Percentiles rank a stretch among this genome's conserved stretches.
phyloP scores from a whole-genome alignment of 1,139 yeast genomes.

The Taphrina deformans region DNA sequence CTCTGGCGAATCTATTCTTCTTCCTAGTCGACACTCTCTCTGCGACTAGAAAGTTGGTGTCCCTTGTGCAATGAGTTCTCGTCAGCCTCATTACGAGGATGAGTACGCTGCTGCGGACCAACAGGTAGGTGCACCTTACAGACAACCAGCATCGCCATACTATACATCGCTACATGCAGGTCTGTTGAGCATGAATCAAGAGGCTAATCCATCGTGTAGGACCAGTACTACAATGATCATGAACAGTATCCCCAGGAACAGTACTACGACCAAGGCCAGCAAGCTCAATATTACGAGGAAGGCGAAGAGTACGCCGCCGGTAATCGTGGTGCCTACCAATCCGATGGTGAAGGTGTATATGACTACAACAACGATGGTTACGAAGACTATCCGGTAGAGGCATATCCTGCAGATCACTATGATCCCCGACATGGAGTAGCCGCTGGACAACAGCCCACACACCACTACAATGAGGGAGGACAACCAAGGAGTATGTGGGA shows the following conservation, averaged over 20 bases:
- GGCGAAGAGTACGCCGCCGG: slow-evolving; percentile 5
- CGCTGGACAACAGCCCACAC: slow-evolving; percentile 40
- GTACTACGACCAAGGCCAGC: slow-evolving; percentile 20
- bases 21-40: neutral
- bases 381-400: slow-evolving; percentile 43
- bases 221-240: slow-evolving; percentile 19
- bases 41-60: neutral
- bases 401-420: slow-evolving; percentile 46
- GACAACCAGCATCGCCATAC: too few relatives aligned
- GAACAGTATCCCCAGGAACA: slow-evolving; percentile 17
- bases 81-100: slow-evolving; percentile 38
- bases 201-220: neutral
- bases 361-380: slow-evolving; percentile 36
- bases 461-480: slow-evolving; percentile 38
- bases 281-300: slow-evolving; percentile 20
- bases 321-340: neutral
- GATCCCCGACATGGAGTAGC: slow-evolving; percentile 39
- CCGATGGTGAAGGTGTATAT: slow-evolving; percentile 28
- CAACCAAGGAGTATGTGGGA: slow-evolving; percentile 36
- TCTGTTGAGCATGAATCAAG: neutral
- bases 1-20: neutral
- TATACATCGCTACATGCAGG: neutral
- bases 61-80: slow-evolving; percentile 27
- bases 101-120: slow-evolving; percentile 35
- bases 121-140: slow-evolving; percentile 7